Conservation (phyloP, 441 rosid genomes). For the Oxalis stricta region DNA sequence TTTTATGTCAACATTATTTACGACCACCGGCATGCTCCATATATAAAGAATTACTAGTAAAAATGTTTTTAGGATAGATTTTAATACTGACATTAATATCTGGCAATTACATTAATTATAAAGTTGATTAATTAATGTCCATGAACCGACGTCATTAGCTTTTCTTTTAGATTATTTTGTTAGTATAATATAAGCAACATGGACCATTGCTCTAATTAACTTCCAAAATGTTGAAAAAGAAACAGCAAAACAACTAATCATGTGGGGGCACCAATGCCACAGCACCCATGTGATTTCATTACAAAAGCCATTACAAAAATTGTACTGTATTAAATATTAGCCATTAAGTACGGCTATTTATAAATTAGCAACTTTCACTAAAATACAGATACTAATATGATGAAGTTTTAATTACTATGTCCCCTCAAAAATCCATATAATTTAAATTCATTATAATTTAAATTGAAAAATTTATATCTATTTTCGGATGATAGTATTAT, state of each 20-base stretch:
- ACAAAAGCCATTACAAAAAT: constrained; percentile 8
- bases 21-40: no score
- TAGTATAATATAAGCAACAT: constrained; percentile 8
- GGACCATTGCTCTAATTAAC: constrained; percentile 13
- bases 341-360: constrained; percentile 11
- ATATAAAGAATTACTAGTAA: no score
- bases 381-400: no score
- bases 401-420: no score
- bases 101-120: no score
- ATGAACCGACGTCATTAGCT: background rate
- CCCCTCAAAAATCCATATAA: no score
- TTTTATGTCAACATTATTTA: no score
- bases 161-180: background rate
- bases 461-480: no score
- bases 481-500: no score
- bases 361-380: background rate
- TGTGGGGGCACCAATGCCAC: constrained; percentile 31
- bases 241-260: constrained; percentile 12
- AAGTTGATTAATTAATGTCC: constrained; percentile 1
- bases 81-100: background rate
- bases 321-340: constrained; percentile 15
- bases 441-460: no score
- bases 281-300: constrained; percentile 52
- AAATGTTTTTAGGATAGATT: no score
- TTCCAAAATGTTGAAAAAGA: constrained; percentile 15